Base-by-base conservation (phyloP, 192 early-diverging fungal species). In the Chytriomyces hyalinus region DNA sequence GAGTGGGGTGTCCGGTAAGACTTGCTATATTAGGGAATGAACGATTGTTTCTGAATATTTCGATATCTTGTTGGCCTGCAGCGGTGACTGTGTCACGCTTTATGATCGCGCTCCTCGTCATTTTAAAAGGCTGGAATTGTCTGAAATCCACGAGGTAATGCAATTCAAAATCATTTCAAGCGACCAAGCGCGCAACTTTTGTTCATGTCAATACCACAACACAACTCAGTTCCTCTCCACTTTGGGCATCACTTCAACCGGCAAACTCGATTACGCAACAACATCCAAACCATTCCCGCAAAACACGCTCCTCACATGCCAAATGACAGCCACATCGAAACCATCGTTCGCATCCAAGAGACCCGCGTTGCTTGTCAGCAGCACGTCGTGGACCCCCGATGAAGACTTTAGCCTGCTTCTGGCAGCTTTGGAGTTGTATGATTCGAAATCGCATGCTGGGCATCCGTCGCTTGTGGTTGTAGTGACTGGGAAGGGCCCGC, bases 371-470 rank as follows among this genome's bases (percentile, higher is more conserved):
- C 80, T 99, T 66, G 91, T 98, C 44, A 93, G 92, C 78, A 93
- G 90, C 80, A 97, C 96, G 24, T 92, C 90, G 77, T 99, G 96
- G 96, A 99, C 97, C 17, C 92, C 91, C 63, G 97, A 99, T 80
- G 97, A 99, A 75, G 97, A 99, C 80, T 97, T 99, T 84, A 87
- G 85, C 10, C 71, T 97, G 4, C 80, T 99, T 51, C 78, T 97
- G 24, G 82, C 89, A 3, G 95, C 83, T 6, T n/a, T 84, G 24
- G 50, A 57, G 43, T 26, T 44, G n/a, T 89, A 89, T 71, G 84
- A 88, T 24, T 26, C 28, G 6, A 26, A 28, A 15, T 65, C 93
- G 1, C 82, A 17, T 13, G 24, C 61, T 6, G 20, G 49, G n/a
- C 45, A 43, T 17, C 22, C 15, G 13, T 43, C 73, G 24, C 80